Evolutionary conservation across 345 rosid species (phyloP).

Genomic region (Rhodomyrtus tomentosa): DNA sequence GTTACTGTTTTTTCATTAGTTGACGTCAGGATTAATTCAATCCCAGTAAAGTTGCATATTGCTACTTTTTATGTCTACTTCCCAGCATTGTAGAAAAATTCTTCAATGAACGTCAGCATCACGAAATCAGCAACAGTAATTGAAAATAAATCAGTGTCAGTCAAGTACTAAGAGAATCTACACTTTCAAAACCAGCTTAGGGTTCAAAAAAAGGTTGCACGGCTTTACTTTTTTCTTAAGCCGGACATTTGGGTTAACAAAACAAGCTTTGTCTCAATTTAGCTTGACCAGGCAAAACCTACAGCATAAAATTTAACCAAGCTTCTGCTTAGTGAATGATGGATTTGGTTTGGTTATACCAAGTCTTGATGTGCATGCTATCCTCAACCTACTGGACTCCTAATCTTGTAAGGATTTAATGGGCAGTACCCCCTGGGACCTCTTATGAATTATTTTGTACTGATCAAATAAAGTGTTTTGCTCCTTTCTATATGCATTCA

Average conservation of each 20-base stretch:
- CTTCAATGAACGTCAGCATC: not conserved
- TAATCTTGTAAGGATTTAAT: not conserved
- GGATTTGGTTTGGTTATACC: not conserved
- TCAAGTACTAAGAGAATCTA: not conserved
- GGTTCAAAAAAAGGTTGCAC: not conserved
- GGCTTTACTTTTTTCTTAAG: not conserved
- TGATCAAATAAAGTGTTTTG: not conserved
- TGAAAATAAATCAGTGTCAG: not conserved
- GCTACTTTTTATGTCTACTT: not conserved
- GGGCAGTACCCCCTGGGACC: not conserved
- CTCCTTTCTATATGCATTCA: not conserved
- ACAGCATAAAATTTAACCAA: not conserved
- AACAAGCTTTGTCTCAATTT: not conserved
- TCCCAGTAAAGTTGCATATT: not conserved
- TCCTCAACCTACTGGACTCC: not conserved
- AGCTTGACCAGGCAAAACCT: not conserved
- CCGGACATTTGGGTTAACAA: not conserved
- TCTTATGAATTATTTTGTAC: not conserved
- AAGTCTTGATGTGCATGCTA: not conserved
- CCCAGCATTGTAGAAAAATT: not conserved
- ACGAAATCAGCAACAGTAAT: not conserved
- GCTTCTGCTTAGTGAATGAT: not conserved
- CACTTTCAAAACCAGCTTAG: not conserved
- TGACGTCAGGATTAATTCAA: not conserved
- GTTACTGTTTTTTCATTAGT: not conserved